A percentile compares a stretch with the other conserved stretches of the same genome.
Conservation (phyloP, 768 basidiomycete genomes). For the Mycena epipterygia region DNA sequence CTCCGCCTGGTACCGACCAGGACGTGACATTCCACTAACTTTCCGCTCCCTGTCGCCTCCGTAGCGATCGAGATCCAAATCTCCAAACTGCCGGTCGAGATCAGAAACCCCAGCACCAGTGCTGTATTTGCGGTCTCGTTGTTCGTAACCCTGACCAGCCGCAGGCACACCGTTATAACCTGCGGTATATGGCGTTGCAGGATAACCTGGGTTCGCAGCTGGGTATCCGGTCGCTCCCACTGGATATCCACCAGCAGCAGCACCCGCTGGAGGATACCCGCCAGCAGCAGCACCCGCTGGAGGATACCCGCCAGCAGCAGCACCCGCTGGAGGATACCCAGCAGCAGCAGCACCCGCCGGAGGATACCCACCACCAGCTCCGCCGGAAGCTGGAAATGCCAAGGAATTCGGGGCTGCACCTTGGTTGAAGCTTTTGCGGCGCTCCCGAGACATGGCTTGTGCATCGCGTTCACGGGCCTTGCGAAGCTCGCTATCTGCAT, state of each 20-base stretch:
- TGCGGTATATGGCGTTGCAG: constrained; percentile 41
- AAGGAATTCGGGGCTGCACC: constrained; percentile 44
- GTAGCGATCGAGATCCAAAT: constrained; percentile 55
- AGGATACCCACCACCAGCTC: constrained; percentile 41
- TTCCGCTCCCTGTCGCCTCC: constrained; percentile 50
- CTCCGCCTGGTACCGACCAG: constrained; percentile 62
- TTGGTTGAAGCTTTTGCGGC: constrained; percentile 68
- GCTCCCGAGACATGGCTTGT: constrained; percentile 57
- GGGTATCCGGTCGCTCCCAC: constrained; percentile 10
- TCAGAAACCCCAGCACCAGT: constrained; percentile 47
- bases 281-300: no score
- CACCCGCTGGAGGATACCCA: no score
- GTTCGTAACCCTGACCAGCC: constrained; percentile 36
- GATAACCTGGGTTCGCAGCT: constrained; percentile 32
- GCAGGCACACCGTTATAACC: constrained; percentile 37
- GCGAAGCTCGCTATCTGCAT: constrained; percentile 68
- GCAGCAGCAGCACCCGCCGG: no score
- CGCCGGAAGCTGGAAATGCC: constrained; percentile 50
- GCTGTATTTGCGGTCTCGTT: constrained; percentile 51
- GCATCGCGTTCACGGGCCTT: constrained; percentile 71
- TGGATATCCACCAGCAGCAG: constrained; percentile 40
- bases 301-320: constrained; percentile 40
- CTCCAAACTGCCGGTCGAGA: constrained; percentile 57
- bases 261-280: constrained; percentile 41
- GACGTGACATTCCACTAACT: constrained; percentile 51